Percentiles rank a stretch among this genome's conserved stretches.
Evolutionary conservation across 2,329 filamentous ascomycete species (phyloP).

Genomic region (Pseudogymnoascus sp.): DNA sequence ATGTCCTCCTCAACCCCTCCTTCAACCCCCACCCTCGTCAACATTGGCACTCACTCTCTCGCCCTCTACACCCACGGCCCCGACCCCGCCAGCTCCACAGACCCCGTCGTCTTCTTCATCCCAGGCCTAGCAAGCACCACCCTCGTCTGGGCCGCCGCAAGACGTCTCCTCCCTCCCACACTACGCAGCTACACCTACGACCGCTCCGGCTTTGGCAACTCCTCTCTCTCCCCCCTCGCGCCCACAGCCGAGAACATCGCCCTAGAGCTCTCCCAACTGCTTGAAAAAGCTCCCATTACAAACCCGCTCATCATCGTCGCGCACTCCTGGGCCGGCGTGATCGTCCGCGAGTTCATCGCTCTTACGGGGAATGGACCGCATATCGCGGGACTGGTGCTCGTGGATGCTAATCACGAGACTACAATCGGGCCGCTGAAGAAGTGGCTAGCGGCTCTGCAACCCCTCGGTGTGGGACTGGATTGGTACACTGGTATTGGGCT

Average conservation of each 20-base stretch:
- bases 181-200: slow-evolving; percentile 15
- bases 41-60: slow-evolving; percentile 16
- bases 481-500: background rate
- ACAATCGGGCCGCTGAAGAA: background rate
- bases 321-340: slow-evolving; percentile 18
- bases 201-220: slow-evolving; percentile 15
- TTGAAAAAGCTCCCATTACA: slow-evolving; percentile 11
- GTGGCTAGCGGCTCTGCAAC: background rate
- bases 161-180: slow-evolving; percentile 5
- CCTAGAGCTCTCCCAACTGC: slow-evolving; percentile 13
- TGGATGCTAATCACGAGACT: slow-evolving; percentile 18
- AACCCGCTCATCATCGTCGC: slow-evolving; percentile 17
- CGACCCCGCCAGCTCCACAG: background rate
- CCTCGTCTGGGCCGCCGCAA: slow-evolving; percentile 15
- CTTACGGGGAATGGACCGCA: slow-evolving; percentile 2
- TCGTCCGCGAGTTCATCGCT: slow-evolving; percentile 15
- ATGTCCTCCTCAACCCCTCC: background rate
- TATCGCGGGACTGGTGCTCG: slow-evolving; percentile 18
- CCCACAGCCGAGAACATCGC: slow-evolving; percentile 16
- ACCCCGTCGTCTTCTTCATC: slow-evolving; percentile 15
- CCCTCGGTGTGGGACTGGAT: background rate
- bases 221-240: slow-evolving; percentile 10
- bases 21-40: background rate
- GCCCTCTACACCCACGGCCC: slow-evolving; percentile 13
- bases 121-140: slow-evolving; percentile 11